Base-by-base conservation (phyloP, 2,329 filamentous ascomycete species). In the Eutypella sp. region DNA sequence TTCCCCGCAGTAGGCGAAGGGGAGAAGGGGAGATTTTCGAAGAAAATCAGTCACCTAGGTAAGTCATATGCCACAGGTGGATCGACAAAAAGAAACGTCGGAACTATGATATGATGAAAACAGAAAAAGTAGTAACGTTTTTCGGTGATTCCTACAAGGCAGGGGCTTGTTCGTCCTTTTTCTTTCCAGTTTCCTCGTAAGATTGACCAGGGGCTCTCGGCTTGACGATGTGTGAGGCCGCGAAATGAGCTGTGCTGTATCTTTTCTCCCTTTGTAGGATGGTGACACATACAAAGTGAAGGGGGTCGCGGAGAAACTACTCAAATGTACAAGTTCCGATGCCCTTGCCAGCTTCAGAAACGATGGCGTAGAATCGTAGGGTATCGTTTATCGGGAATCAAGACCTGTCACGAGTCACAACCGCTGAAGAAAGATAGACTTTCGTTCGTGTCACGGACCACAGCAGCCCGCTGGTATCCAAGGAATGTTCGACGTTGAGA, bases 401-500 rank as follows among this genome's bases (percentile, higher is more conserved):
- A 40, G 38, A 42, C 33, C 19, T 36, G 45, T 42, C 24, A 29
- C 25, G 33, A 16, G 42, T 27, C 19, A 37, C 27, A 29, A 40
- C 43, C 40, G 41, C 36, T 33, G 34, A 33, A 42, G 46, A 50
- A n/a, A 45, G 44, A 41, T 44, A 23, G 47, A 38, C 39, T 56
- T 42, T 47, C n/a, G n/a, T n/a, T 47, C 50, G 52, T 51, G 37
- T 41, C 16, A 43, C 37, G 46, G 46, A 44, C 45, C 47, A 54
- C 46, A 42, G 18, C 50, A 40, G 43, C 31, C 34, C 23, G 34
- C 34, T 22, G 34, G 42, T 44, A 45, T 37, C 41, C 24, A 48
- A 36, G 45, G 37, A 37, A 29, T 40, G 43, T 29, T 48, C 27
- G 49, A 46, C 23, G 46, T 40, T 47, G 43, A 49, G 45, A 42